A percentile compares a stretch with the other conserved stretches of the same genome.
Evolutionary conservation across 257 asterid species (phyloP).

Genomic region (Gentiana straminea): DNA sequence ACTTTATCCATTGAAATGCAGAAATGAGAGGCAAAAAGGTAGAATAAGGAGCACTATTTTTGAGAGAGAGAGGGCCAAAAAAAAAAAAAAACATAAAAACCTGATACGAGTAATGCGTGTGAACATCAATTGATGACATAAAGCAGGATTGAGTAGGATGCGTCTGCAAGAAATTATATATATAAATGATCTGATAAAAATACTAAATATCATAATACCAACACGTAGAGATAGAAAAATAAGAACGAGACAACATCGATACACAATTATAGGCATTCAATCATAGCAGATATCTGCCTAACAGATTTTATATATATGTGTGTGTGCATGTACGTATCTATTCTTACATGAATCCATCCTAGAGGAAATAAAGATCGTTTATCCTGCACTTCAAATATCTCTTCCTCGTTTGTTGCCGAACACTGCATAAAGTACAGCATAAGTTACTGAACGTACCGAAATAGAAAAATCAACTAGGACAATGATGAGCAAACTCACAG

Average conservation of each 20-base stretch:
- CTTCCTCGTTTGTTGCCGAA: constrained; percentile 91
- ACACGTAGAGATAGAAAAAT: no score
- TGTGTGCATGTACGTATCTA: not conserved
- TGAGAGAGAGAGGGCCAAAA: no score
- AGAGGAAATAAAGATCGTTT: constrained; percentile 74
- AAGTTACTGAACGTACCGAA: not conserved
- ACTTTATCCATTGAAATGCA: no score
- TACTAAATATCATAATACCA: no score
- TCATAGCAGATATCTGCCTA: no score
- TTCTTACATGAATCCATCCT: constrained; percentile 95
- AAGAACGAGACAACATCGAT: no score
- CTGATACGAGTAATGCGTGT: constrained; percentile 97
- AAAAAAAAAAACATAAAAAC: constrained; percentile 34
- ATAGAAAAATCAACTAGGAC: no score
- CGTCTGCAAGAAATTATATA: constrained; percentile 83
- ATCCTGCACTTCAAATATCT: constrained; percentile 96
- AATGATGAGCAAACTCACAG: constrained; percentile 37
- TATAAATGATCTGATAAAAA: no score
- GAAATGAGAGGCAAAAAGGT: no score
- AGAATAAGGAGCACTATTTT: no score
- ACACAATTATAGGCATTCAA: no score
- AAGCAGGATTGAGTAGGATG: constrained; percentile 98
- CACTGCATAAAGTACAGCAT: constrained; percentile 43
- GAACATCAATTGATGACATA: constrained; percentile 97
- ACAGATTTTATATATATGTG: no score